Percentiles rank a stretch among this genome's conserved stretches.
Evolutionary conservation across 306 rosid species (phyloP).

Genomic region (Clitoria ternatea): DNA sequence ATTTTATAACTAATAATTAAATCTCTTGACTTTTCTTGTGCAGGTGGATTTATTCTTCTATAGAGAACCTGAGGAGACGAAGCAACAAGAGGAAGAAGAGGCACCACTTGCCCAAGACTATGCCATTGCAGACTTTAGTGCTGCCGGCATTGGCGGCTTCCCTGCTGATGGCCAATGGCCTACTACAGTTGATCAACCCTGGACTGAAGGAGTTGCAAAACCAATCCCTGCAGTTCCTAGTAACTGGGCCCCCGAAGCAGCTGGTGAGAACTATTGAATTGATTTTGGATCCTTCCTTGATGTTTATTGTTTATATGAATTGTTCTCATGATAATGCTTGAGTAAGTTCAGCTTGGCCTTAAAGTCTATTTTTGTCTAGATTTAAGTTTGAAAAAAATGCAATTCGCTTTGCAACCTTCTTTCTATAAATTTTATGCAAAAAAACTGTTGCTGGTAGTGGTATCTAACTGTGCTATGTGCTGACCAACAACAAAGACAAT

Average conservation of each 20-base stretch:
- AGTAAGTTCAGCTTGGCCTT: neutral
- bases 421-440: neutral
- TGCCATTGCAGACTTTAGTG: conserved; percentile 36
- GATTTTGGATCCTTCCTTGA: neutral
- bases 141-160: conserved; percentile 30
- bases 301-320: neutral
- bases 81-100: conserved; percentile 67
- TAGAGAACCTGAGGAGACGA: conserved; percentile 85
- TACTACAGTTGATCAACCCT: conserved; percentile 22
- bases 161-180: conserved; percentile 35
- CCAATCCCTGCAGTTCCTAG: conserved; percentile 27
- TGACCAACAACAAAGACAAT: too few species aligned
- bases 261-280: conserved; percentile 15
- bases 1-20: neutral
- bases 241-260: conserved; percentile 27
- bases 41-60: conserved; percentile 91
- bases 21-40: neutral
- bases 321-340: neutral
- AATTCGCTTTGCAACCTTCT: neutral
- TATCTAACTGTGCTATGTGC: neutral
- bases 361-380: neutral
- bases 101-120: conserved; percentile 41
- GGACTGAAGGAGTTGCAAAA: conserved; percentile 17
- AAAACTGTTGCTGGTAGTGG: neutral
- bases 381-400: neutral